phyloP scores from a whole-genome alignment of 495 filamentous ascomycete genomes.

The Lindgomyces ingoldianus region DNA sequence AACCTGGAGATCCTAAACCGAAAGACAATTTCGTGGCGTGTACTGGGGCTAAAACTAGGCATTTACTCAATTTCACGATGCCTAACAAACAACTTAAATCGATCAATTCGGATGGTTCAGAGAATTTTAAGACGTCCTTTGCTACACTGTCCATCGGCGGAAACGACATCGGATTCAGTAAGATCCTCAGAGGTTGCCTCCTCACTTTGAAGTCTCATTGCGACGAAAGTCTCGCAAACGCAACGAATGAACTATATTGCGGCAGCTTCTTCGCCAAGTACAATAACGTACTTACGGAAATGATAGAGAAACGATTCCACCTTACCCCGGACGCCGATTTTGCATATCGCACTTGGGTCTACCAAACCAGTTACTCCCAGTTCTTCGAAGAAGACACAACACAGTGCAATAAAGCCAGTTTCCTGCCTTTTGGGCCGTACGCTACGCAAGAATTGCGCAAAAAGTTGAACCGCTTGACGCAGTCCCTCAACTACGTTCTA shows the following conservation, averaged over 20 bases:
- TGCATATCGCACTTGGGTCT: too few species aligned
- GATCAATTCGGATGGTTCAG: neutral
- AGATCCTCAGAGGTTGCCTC: conserved; percentile 7
- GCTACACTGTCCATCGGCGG: conserved; percentile 19
- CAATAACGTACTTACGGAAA: neutral
- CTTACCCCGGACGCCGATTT: too few species aligned
- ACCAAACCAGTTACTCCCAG: conserved; percentile 12
- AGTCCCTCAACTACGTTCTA: conserved; percentile 13
- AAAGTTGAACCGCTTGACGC: conserved; percentile 3
- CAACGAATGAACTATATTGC: neutral
- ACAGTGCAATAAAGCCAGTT: conserved; percentile 8
- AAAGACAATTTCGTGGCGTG: conserved; percentile 8
- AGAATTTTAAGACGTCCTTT: neutral
- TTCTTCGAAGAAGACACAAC: conserved; percentile 15
- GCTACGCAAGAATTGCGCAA: conserved; percentile 1
- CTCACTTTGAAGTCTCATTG: neutral
- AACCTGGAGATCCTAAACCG: neutral
- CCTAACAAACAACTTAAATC: conserved; percentile 9
- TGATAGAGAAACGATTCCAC: neutral
- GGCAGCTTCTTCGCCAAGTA: conserved; percentile 1
- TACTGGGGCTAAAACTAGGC: conserved; percentile 3
- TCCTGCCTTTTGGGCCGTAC: neutral
- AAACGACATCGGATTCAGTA: conserved; percentile 10
- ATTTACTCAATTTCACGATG: conserved; percentile 1
- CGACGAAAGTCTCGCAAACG: neutral